These are phyloP conservation scores for Pyrenophora tritici-repentis DNA, from an alignment of 2,329 filamentous ascomycete genomes.

Conservation along the genomic window DNA sequence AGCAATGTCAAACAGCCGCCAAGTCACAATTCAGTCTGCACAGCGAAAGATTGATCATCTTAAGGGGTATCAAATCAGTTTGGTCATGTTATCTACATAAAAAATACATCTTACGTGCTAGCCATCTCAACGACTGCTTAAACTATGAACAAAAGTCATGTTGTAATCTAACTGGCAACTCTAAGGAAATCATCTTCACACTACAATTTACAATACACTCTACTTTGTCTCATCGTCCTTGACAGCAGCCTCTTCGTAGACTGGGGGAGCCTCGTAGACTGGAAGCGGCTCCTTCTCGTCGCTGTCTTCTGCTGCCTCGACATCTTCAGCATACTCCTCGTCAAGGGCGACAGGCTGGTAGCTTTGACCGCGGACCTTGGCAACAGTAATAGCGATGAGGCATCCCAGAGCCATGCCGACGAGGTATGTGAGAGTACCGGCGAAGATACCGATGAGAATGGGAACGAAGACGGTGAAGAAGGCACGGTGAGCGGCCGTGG, in stretches of 20 bases:
- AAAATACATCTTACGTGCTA: slow-evolving; percentile 13
- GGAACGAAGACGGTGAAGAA: slow-evolving; percentile 69
- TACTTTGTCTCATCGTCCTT: slow-evolving; percentile 29
- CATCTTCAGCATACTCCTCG: slow-evolving; percentile 38
- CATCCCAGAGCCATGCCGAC: slow-evolving; percentile 70
- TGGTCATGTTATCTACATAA: slow-evolving; percentile 1
- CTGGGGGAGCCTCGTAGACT: slow-evolving; percentile 45
- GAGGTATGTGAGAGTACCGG: slow-evolving; percentile 69
- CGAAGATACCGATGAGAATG: slow-evolving; percentile 69
- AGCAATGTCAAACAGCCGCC: too few species aligned
- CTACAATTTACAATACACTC: background rate
- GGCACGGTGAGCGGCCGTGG: slow-evolving; percentile 54
- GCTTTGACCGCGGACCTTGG: slow-evolving; percentile 56
- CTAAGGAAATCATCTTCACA: slow-evolving; percentile 1
- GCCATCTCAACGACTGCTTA: slow-evolving; percentile 1
- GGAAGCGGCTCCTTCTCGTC: slow-evolving; percentile 45
- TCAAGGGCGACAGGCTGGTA: slow-evolving; percentile 44
- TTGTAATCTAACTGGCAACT: slow-evolving; percentile 5
- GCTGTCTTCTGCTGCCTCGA: slow-evolving; percentile 29
- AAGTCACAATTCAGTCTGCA: too few species aligned
- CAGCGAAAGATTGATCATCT: too few species aligned
- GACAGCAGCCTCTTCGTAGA: slow-evolving; percentile 43
- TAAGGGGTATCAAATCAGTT: too few species aligned
- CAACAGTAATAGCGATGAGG: slow-evolving; percentile 64
- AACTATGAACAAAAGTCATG: background rate